phyloP scores from a whole-genome alignment of 768 basidiomycete species.

The Agaricus sinodeliciosus region DNA sequence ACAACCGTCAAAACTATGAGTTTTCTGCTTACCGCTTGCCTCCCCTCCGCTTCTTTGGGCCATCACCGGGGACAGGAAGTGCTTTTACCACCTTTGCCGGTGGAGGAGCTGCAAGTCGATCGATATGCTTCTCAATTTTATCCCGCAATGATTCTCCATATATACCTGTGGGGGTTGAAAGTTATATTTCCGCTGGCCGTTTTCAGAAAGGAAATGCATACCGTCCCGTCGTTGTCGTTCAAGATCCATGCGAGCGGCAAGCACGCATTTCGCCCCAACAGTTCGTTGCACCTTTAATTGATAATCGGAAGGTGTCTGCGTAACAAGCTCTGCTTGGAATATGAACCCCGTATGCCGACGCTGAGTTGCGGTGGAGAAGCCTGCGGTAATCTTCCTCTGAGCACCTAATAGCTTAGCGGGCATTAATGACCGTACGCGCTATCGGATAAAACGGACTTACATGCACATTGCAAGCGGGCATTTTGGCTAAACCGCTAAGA shows the following conservation, averaged over 20 bases:
- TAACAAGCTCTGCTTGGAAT: slow-evolving; percentile 87
- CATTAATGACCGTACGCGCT: not conserved
- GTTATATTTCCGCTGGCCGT: not conserved
- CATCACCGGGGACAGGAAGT: slow-evolving; percentile 90
- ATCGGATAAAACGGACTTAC: slow-evolving; percentile 38
- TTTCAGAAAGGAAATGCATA: slow-evolving; percentile 21
- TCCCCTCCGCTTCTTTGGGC: slow-evolving; percentile 91
- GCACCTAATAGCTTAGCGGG: slow-evolving; percentile 78
- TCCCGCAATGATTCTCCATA: slow-evolving; percentile 78
- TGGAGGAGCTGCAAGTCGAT: slow-evolving; percentile 88
- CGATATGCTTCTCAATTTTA: slow-evolving; percentile 90
- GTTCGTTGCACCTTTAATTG: slow-evolving; percentile 90
- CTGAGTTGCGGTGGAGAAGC: slow-evolving; percentile 84
- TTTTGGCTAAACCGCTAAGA: slow-evolving; percentile 81
- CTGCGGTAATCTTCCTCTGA: slow-evolving; percentile 86
- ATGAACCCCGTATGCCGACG: slow-evolving; percentile 94
- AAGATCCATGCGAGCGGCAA: slow-evolving; percentile 93
- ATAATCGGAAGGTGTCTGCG: slow-evolving; percentile 82
- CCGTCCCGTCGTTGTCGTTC: slow-evolving; percentile 80
- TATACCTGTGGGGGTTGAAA: slow-evolving; percentile 36
- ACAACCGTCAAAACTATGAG: not conserved
- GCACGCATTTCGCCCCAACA: slow-evolving; percentile 83
- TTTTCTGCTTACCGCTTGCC: slow-evolving; percentile 70
- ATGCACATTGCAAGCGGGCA: slow-evolving; percentile 94
- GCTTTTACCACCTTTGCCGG: slow-evolving; percentile 92